These are phyloP conservation scores for Sphagnum contortum DNA, from an alignment of 225 moss, liverwort and hornwort genomes.

Conservation along the genomic window DNA sequence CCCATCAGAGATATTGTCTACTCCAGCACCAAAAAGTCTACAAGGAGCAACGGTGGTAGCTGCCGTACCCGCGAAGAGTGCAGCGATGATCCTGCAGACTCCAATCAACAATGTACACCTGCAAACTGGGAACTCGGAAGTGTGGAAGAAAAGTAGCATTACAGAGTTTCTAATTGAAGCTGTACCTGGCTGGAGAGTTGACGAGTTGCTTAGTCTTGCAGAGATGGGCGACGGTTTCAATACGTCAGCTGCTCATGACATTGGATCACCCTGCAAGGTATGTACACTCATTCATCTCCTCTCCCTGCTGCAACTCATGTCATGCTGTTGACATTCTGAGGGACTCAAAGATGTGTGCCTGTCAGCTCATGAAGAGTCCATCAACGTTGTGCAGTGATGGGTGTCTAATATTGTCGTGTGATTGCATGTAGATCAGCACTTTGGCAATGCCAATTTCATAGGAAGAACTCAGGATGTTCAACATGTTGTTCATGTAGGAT, in stretches of 20 bases:
- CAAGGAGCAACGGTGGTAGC: neutral
- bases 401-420: no score
- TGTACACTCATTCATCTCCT: constrained; percentile 12
- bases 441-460: no score
- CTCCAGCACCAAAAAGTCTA: neutral
- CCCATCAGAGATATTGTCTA: neutral
- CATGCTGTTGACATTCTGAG: no score
- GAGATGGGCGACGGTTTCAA: constrained; percentile 43
- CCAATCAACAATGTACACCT: neutral
- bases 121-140: neutral
- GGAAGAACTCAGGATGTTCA: no score
- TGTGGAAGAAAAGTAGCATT: constrained; percentile 47
- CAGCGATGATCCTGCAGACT: neutral
- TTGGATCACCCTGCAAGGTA: constrained; percentile 2
- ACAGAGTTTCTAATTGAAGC: constrained; percentile 68
- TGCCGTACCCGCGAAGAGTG: neutral
- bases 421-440: no score
- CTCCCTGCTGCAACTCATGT: neutral
- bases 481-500: no score
- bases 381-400: no score
- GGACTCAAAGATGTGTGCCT: no score
- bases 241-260: constrained; percentile 12
- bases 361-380: no score
- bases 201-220: constrained; percentile 68
- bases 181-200: constrained; percentile 62